phyloP scores from a whole-genome alignment of 2,329 filamentous ascomycete species.

The Fusarium palustre region DNA sequence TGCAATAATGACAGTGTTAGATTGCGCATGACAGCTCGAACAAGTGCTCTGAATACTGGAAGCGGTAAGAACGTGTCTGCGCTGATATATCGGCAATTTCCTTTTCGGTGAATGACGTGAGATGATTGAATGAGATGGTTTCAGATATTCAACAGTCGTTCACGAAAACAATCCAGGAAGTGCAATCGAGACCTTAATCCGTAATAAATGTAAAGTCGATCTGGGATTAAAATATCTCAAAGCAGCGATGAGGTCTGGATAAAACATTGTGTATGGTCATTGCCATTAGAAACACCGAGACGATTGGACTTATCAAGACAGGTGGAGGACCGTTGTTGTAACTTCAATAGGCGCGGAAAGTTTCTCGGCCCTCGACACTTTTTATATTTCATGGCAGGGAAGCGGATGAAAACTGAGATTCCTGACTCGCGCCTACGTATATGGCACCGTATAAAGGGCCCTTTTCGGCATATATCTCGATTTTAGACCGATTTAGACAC shows the following conservation, averaged over 20 bases:
- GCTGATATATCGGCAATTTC: background rate
- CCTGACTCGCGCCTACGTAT: background rate
- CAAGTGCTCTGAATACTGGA: background rate
- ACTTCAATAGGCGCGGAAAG: background rate
- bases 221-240: too few relatives aligned
- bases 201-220: too few relatives aligned
- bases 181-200: too few relatives aligned
- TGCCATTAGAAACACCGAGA: background rate
- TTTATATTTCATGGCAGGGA: background rate
- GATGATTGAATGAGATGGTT: background rate
- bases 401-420: background rate
- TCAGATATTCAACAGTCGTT: background rate
- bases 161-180: background rate
- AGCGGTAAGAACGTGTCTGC: background rate
- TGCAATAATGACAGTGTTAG: too few relatives aligned
- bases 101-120: background rate
- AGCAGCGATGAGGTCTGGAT: background rate
- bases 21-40: too few relatives aligned
- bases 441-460: background rate
- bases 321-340: accelerated
- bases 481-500: background rate
- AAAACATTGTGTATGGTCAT: background rate
- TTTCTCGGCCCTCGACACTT: background rate
- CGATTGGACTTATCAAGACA: background rate
- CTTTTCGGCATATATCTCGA: background rate